phyloP scores from a whole-genome alignment of 805 yeast genomes.

The Starmera caribaea region DNA sequence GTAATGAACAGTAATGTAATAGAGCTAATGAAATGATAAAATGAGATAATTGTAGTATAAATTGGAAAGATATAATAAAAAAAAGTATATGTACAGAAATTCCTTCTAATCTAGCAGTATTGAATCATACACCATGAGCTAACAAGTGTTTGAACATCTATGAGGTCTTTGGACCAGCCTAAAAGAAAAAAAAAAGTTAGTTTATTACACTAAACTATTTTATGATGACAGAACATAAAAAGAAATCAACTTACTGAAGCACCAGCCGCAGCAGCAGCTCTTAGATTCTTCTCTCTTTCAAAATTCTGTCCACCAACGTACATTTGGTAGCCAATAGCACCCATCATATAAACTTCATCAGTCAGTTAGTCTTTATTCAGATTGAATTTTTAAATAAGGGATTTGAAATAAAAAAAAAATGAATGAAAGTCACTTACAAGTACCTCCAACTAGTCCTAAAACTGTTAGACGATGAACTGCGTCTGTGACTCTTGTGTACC shows the following conservation, averaged over 20 bases:
- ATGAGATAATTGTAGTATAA: too few species aligned
- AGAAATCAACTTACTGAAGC: slow-evolving; percentile 1
- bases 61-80: too few species aligned
- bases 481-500: slow-evolving; percentile 70
- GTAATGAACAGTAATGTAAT: too few species aligned
- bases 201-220: not conserved
- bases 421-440: slow-evolving; percentile 7
- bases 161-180: too few species aligned
- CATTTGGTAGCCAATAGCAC: slow-evolving; percentile 41
- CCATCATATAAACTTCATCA: slow-evolving; percentile 33
- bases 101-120: too few species aligned
- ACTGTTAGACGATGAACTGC: slow-evolving; percentile 67
- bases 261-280: slow-evolving; percentile 1
- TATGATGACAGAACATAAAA: too few species aligned
- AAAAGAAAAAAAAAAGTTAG: too few species aligned
- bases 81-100: too few species aligned
- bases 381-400: not conserved
- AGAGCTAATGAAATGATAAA: too few species aligned
- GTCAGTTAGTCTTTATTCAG: too few species aligned
- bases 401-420: not conserved
- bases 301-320: slow-evolving; percentile 43
- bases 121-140: too few species aligned
- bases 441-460: slow-evolving; percentile 51
- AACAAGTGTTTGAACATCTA: too few species aligned
- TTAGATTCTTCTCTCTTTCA: slow-evolving; percentile 28